Conservation (phyloP, 768 basidiomycete species). For the Tulasnella sp. region DNA sequence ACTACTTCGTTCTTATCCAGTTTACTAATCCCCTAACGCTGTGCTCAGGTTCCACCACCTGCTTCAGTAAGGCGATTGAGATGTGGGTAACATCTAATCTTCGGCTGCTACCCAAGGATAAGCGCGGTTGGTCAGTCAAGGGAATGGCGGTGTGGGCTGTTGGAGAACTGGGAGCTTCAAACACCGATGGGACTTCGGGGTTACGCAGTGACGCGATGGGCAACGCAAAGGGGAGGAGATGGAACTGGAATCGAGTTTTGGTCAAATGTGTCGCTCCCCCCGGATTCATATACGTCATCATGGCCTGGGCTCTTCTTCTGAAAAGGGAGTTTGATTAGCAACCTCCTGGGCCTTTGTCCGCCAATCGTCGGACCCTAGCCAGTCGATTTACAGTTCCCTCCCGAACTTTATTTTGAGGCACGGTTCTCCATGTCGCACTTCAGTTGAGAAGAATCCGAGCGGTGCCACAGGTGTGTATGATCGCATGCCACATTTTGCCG, state of each 20-base stretch:
- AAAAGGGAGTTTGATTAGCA: constrained; percentile 33
- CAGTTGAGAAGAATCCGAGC: not conserved
- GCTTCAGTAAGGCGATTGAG: constrained; percentile 62
- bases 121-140: constrained; percentile 1
- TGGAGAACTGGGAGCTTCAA: not conserved
- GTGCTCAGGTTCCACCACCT: not conserved
- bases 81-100: constrained; percentile 96
- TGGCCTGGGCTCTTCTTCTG: constrained; percentile 59
- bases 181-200: not conserved
- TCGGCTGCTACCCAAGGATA: constrained; percentile 21
- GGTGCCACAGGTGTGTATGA: not conserved
- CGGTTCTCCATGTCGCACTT: not conserved
- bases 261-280: constrained; percentile 65
- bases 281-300: constrained; percentile 64
- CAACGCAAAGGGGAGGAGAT: constrained; percentile 33
- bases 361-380: not conserved
- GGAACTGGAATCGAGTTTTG: constrained; percentile 74
- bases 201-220: not conserved
- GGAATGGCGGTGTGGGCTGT: constrained; percentile 12
- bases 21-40: not conserved
- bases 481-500: not conserved
- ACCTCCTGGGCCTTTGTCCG: not conserved
- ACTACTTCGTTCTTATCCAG: constrained; percentile 56
- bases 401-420: not conserved
- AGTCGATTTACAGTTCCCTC: no score